Percentiles rank a stretch among this genome's conserved stretches.
These are phyloP conservation scores for Backusella morwellensis DNA, from an alignment of 192 early-diverging fungal species.

Conservation along the genomic window DNA sequence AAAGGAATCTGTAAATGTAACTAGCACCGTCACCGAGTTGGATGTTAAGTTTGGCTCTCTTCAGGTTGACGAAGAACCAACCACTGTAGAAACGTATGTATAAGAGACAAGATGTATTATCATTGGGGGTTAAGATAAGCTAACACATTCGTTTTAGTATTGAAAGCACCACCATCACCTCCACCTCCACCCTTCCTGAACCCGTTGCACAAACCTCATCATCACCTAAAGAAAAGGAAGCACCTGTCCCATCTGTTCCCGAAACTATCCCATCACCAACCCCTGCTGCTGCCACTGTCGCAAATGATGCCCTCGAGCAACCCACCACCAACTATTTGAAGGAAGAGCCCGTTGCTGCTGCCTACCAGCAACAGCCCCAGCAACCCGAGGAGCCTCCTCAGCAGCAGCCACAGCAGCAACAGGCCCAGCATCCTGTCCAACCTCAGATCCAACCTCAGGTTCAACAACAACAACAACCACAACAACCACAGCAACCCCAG, in stretches of 20 bases:
- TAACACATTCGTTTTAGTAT: neutral
- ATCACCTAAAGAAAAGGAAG: neutral
- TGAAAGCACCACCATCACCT: neutral
- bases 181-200: neutral
- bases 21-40: slow-evolving; percentile 57
- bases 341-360: neutral
- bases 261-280: neutral
- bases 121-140: neutral
- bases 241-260: neutral
- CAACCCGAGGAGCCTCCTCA: neutral
- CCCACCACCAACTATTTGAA: neutral
- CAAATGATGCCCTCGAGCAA: neutral
- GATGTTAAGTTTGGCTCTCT: slow-evolving; percentile 86
- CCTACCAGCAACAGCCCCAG: neutral
- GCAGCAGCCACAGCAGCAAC: neutral
- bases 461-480: neutral
- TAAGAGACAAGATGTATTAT: neutral
- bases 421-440: neutral
- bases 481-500: neutral
- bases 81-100: slow-evolving; percentile 26
- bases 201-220: neutral
- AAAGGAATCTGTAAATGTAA: slow-evolving; percentile 82
- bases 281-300: neutral
- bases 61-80: slow-evolving; percentile 54
- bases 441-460: neutral